Base-by-base conservation (phyloP, 1,284 basidiomycete species). In the Bondarzewia mesenterica region DNA sequence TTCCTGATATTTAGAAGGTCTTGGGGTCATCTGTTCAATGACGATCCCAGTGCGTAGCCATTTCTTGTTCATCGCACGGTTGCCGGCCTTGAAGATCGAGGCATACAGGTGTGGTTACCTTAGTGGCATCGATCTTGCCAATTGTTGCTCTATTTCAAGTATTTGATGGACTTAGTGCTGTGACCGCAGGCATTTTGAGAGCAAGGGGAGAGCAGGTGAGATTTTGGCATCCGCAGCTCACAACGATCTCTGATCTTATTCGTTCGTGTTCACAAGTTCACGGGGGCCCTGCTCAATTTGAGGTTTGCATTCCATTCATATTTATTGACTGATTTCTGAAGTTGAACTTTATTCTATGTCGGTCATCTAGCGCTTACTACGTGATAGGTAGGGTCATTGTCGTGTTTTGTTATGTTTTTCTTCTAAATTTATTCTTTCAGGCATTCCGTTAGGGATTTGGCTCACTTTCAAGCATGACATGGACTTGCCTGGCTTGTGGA, bases 11-110 rank as follows among this genome's bases (percentile, higher is more conserved):
- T 91, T 72, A 74, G 88, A 5, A 64, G 80, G 29, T 69, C 70
- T 4, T 93, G 89, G 87, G 91, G 77, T 3, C 82, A 84, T 59
- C 64, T 94, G 21, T 96, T 95, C 73, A 95, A 93, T 58, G 71
- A 82, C 48, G 92, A 95, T 65, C 74, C 79, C 6, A 73, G 84
- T 78, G 51, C 14, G 68, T 57, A n/a, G n/a, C n/a, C n/a, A n/a
- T 32, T 41, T 23, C 47, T 42, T 32, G 8, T 26, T 26, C 41
- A 4, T 29, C 10, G 7, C 20, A 38, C 39, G n/a, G n/a, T n/a
- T n/a, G n/a, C n/a, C n/a, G n/a, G n/a, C n/a, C n/a, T n/a, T n/a
- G n/a, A n/a, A n/a, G n/a, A n/a, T n/a, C n/a, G n/a, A n/a, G n/a
- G n/a, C n/a, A n/a, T n/a, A 15, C 52, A 78, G 81, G 67, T 56